A percentile compares a stretch with the other conserved stretches of the same genome.
Conservation (phyloP, 2,329 filamentous ascomycete genomes). For the Penicillium verrucosum region DNA sequence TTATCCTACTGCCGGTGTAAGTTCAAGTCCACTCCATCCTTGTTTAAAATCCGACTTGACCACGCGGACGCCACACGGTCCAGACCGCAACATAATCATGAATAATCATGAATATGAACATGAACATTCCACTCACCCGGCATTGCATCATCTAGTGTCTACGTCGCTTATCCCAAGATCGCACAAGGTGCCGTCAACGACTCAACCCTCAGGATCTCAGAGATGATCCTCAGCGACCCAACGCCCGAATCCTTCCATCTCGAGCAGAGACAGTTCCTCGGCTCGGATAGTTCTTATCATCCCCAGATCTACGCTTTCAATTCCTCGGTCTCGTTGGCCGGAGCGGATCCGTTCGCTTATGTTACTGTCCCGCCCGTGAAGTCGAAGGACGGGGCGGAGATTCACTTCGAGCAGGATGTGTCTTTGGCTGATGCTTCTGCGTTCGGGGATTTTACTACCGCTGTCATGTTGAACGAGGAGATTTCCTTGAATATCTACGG, state of each 20-base stretch:
- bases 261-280: conserved; percentile 48
- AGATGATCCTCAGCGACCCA: conserved; percentile 52
- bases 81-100: background rate
- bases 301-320: conserved; percentile 55
- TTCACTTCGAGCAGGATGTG: conserved; percentile 46
- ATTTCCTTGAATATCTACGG: conserved; percentile 52
- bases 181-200: conserved; percentile 55
- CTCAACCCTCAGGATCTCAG: conserved; percentile 50
- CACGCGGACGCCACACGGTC: background rate
- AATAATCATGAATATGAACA: background rate
- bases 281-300: conserved; percentile 50
- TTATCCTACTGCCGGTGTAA: conserved; percentile 57
- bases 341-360: conserved; percentile 43
- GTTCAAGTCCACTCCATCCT: conserved; percentile 39
- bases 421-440: conserved; percentile 43
- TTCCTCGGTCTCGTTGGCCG: conserved; percentile 50
- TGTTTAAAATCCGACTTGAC: background rate
- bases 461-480: conserved; percentile 49
- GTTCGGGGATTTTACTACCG: conserved; percentile 51
- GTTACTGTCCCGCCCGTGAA: conserved; percentile 47
- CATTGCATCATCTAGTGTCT: conserved; percentile 44
- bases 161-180: conserved; percentile 57
- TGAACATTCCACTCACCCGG: background rate
- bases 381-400: conserved; percentile 41
- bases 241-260: conserved; percentile 49